These are phyloP conservation scores for Auricularia sp. DNA, from an alignment of 768 basidiomycete genomes.

Conservation along the genomic window DNA sequence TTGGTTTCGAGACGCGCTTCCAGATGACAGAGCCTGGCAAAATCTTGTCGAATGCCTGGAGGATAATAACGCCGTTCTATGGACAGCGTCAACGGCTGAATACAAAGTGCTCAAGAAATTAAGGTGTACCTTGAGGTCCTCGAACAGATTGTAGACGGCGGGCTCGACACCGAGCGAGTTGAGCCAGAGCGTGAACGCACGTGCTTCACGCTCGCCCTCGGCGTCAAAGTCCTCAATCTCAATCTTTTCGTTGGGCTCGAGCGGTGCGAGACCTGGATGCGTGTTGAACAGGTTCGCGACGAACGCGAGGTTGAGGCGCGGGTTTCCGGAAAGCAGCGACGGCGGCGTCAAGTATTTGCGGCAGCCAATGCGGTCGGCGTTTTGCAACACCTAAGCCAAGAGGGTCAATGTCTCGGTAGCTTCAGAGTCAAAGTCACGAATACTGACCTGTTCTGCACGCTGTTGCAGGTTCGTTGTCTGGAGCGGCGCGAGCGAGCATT, in stretches of 20 bases:
- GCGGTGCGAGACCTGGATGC: constrained; percentile 85
- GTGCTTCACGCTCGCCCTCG: constrained; percentile 95
- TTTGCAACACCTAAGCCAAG: constrained; percentile 55
- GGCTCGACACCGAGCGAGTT: constrained; percentile 97
- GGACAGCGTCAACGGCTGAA: background rate
- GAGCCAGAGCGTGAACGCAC: constrained; percentile 96
- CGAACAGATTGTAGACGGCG: constrained; percentile 90
- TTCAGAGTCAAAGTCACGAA: too few relatives aligned
- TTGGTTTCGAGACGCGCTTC: constrained; percentile 94
- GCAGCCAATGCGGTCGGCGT: constrained; percentile 89
- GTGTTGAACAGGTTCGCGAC: constrained; percentile 99
- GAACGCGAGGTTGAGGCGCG: constrained; percentile 94
- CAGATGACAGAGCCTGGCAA: constrained; percentile 86
- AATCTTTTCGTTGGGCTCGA: constrained; percentile 90
- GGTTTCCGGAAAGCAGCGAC: constrained; percentile 88
- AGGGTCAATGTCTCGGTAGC: too few relatives aligned
- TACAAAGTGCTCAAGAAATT: too few relatives aligned
- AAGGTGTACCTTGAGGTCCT: constrained; percentile 66
- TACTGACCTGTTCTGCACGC: constrained; percentile 59
- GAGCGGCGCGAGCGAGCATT: constrained; percentile 85
- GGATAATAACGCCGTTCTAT: constrained; percentile 69
- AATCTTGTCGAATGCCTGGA: constrained; percentile 96
- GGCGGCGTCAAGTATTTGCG: constrained; percentile 91
- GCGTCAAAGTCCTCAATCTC: constrained; percentile 98
- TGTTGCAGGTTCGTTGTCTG: constrained; percentile 73